Conservation (phyloP, 208 protist genomes). For the Leptomonas seymouri region DNA sequence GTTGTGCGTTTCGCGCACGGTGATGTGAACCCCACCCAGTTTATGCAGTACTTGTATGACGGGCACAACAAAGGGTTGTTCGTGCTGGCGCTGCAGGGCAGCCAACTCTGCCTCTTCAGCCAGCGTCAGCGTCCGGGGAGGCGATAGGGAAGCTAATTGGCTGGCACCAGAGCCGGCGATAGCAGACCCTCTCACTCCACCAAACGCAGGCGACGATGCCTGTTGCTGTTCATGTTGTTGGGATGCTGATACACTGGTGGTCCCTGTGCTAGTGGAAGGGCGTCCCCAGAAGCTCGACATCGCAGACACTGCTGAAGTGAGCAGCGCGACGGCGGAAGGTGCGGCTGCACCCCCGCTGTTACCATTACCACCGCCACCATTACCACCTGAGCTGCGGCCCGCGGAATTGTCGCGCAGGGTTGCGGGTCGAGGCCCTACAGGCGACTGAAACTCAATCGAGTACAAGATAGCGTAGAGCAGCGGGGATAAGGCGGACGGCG, state of each 20-base stretch:
- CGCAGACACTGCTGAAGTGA: constrained; percentile 30
- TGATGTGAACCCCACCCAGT: constrained; percentile 43
- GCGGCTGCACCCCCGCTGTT: not conserved
- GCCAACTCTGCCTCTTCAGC: constrained; percentile 28
- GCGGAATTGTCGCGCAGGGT: constrained; percentile 20
- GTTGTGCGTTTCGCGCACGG: constrained; percentile 43
- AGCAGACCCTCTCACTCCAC: not conserved
- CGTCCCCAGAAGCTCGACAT: constrained; percentile 41
- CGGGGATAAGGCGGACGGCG: constrained; percentile 57
- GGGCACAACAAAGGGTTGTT: constrained; percentile 45
- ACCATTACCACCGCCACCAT: not conserved
- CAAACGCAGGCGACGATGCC: not conserved
- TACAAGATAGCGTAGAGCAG: constrained; percentile 73
- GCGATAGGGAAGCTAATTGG: constrained; percentile 15
- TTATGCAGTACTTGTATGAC: constrained; percentile 41
- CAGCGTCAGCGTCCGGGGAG: constrained; percentile 19
- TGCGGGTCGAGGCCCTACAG: constrained; percentile 35
- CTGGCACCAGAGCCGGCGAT: constrained; percentile 6
- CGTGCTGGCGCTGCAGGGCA: constrained; percentile 39
- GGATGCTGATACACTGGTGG: not conserved
- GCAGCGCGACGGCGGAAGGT: constrained; percentile 15
- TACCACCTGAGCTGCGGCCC: not conserved
- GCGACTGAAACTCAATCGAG: constrained; percentile 76
- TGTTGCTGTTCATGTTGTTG: constrained; percentile 11
- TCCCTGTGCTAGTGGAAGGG: constrained; percentile 5